A percentile compares a stretch with the other conserved stretches of the same genome.
phyloP scores from a whole-genome alignment of 257 asterid genomes.

The Anisodus tanguticus region DNA sequence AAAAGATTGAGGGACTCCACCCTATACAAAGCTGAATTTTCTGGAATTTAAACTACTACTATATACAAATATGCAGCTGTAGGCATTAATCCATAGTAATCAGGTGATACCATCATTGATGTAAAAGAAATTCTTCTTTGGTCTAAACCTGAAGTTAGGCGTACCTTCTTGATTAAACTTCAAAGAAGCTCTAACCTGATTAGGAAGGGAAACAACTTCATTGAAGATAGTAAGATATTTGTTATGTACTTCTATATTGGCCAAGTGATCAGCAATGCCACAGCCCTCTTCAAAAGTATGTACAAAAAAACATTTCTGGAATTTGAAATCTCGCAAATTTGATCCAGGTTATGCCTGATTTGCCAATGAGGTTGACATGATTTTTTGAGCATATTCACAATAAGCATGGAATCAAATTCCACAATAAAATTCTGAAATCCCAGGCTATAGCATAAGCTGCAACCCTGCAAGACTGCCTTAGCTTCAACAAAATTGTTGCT shows the following conservation, averaged over 20 bases:
- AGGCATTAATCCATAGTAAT: no score
- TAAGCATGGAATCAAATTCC: background rate
- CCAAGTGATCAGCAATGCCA: no score
- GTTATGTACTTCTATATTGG: no score
- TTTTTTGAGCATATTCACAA: background rate
- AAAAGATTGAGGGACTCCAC: no score
- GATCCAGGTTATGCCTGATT: background rate
- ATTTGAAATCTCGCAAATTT: background rate
- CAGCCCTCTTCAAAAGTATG: background rate
- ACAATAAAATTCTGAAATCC: no score
- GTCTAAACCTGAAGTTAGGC: background rate
- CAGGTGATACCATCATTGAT: background rate
- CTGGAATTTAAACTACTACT: no score
- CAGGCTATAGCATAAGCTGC: no score
- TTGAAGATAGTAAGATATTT: no score
- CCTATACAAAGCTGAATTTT: no score
- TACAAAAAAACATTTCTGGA: no score
- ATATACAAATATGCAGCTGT: no score
- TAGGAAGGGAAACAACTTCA: background rate
- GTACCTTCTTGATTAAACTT: background rate
- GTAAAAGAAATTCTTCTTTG: background rate
- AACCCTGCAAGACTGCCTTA: background rate
- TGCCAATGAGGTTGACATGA: background rate
- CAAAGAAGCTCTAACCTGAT: background rate
- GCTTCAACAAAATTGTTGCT: background rate